Conservation (phyloP, 306 rosid species). For the Corylus heterophylla region DNA sequence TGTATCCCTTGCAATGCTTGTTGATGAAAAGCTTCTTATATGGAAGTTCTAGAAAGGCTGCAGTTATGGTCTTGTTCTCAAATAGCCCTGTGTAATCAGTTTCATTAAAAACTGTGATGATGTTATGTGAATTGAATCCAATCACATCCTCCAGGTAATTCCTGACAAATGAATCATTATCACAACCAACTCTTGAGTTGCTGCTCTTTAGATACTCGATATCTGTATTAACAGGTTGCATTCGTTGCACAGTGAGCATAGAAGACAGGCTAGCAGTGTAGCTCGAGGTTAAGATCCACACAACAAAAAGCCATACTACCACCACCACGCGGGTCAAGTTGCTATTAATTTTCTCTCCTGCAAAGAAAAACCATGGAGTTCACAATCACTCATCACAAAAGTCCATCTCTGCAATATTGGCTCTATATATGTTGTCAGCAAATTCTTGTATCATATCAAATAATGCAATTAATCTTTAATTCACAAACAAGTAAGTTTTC, state of each 20-base stretch:
- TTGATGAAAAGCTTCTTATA: slow-evolving; percentile 27
- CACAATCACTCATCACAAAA: background rate
- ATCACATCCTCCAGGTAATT: background rate
- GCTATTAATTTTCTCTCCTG: slow-evolving; percentile 52
- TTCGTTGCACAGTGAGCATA: slow-evolving; percentile 56
- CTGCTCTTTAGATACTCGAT: slow-evolving; percentile 38
- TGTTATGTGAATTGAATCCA: background rate
- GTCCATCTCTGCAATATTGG: too few species aligned
- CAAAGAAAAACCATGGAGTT: background rate
- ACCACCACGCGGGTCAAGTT: slow-evolving; percentile 51
- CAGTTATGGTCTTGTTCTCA: background rate
- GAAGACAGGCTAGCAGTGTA: slow-evolving; percentile 78
- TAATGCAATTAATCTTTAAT: background rate
- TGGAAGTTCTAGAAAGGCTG: slow-evolving; percentile 40
- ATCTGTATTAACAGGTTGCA: slow-evolving; percentile 24
- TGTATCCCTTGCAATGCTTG: slow-evolving; percentile 26
- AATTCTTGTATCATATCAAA: background rate
- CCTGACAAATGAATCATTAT: slow-evolving; percentile 27
- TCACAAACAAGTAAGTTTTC: background rate
- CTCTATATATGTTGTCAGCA: background rate
- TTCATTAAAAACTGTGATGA: background rate
- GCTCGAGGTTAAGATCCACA: slow-evolving; percentile 53
- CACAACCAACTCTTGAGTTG: slow-evolving; percentile 51
- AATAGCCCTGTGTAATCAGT: background rate
- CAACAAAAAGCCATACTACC: slow-evolving; percentile 61